Evolutionary conservation across 495 filamentous ascomycete species (phyloP).

Genomic region (Aspergillus nidulans): DNA sequence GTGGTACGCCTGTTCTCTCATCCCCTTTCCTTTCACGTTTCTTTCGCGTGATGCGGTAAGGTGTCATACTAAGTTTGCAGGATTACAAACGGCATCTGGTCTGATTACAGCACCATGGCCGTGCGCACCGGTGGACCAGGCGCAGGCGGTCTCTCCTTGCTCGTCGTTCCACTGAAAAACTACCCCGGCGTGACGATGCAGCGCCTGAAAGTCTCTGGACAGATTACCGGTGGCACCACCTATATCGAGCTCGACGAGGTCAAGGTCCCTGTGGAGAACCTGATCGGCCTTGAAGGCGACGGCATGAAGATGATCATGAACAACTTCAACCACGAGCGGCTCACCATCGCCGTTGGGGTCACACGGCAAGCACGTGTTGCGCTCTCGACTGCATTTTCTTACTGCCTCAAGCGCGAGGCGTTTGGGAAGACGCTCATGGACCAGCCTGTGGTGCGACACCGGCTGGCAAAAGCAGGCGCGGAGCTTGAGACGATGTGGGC

Average conservation of each 20-base stretch:
- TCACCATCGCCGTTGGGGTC: constrained; percentile 59
- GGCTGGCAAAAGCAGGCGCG: constrained; percentile 65
- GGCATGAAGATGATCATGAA: constrained; percentile 78
- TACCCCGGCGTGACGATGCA: constrained; percentile 62
- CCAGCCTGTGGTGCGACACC: constrained; percentile 67
- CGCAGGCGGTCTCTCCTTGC: constrained; percentile 55
- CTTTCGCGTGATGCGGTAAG: not conserved
- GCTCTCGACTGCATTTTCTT: constrained; percentile 59
- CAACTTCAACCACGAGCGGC: constrained; percentile 79
- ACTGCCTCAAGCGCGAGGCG: constrained; percentile 67
- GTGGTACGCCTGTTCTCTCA: constrained; percentile 44
- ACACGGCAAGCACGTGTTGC: constrained; percentile 63
- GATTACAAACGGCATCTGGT: constrained; percentile 78
- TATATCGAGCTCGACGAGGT: constrained; percentile 76
- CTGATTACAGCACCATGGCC: constrained; percentile 66
- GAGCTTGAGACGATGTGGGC: constrained; percentile 66
- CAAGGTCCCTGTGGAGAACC: constrained; percentile 61
- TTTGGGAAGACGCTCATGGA: constrained; percentile 72
- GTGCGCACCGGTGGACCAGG: constrained; percentile 72
- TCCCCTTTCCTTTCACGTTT: not conserved
- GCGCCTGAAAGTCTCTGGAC: constrained; percentile 57
- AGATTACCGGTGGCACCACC: constrained; percentile 61
- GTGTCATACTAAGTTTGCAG: constrained; percentile 18
- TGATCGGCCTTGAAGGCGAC: constrained; percentile 65
- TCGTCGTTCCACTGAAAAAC: constrained; percentile 63